A percentile compares a stretch with the other conserved stretches of the same genome.
Conservation (phyloP, 495 filamentous ascomycete species). For the Neurospora sp. region DNA sequence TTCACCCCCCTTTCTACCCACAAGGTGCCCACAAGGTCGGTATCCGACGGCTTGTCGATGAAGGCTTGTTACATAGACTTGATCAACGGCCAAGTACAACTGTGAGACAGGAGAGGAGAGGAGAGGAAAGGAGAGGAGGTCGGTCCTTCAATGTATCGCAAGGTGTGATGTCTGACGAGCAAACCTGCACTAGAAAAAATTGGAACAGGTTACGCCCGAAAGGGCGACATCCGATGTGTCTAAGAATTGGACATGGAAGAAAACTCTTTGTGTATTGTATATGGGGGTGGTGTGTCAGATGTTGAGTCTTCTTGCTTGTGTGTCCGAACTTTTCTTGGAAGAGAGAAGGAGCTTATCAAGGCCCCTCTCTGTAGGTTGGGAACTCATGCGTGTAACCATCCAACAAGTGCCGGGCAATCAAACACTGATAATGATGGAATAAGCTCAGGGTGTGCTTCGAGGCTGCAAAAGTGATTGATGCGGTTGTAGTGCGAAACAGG, state of each 20-base stretch:
- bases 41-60: not conserved
- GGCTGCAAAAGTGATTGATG: not conserved
- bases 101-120: not conserved
- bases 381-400: not conserved
- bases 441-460: not conserved
- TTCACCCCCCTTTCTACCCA: not conserved
- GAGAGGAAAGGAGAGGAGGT: not conserved
- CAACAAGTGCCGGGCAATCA: not conserved
- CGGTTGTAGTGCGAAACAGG: not conserved
- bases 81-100: not conserved
- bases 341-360: not conserved
- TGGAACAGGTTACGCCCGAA: not conserved
- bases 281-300: not conserved
- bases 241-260: not conserved
- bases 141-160: not conserved
- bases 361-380: not conserved
- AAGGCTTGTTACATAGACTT: not conserved
- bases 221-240: not conserved
- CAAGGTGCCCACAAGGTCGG: not conserved
- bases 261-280: not conserved
- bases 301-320: too few species aligned
- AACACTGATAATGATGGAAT: not conserved
- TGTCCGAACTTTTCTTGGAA: not conserved
- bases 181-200: not conserved
- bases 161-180: not conserved